Evolutionary conservation across 176 grass and related monocot genomes (phyloP), one percentile per base, ranked within the genome.

Genomic region (Saccharum officinarum): DNA sequence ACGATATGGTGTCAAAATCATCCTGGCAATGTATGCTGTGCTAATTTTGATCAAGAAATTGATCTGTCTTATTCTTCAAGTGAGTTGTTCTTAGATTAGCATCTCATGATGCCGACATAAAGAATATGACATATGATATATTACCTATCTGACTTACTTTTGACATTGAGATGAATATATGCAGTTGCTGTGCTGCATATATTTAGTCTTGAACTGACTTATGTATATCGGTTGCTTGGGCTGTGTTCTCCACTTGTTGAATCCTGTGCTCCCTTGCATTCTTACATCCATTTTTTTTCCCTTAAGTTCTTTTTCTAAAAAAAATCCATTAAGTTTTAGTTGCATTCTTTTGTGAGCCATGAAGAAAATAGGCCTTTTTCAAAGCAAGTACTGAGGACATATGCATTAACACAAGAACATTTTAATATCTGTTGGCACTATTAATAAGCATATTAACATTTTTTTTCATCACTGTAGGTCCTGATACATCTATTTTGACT

Each of bases 401-500:
- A 23, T 10, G n/a, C n/a, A 71, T 22, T 40, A 41, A 22, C 37
- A 68, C 3, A 68, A 84, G 46, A 67, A 20, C 37, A 71, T 84
- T 68, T 73, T 68, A 66, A 17, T 5, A 47, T 59, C 38, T 65
- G 11, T 74, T 67, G 31, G 8, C 17, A 8, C 17, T 6, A 9
- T 47, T 59, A 33, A 49, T 87, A 87, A 67, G 54, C 18, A 17
- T 83, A n/a, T 75, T 31, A 52, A 54, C 75, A 8, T 52, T 49
- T 80, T 46, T n/a, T 50, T 89, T 84, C 16, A 61, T 81, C 82
- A 40, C 17, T 90, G 33, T 61, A 90, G 84, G 79, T 31, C 10
- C 66, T n/a, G 67, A 26, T 4, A 78, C 9, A 78, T 75, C 74
- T 80, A 45, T 42, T 54, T 81, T 70, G 65, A 76, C 41, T 22